Evolutionary conservation across 78 protist genomes (phyloP).

Genomic region (Guillardia theta): DNA sequence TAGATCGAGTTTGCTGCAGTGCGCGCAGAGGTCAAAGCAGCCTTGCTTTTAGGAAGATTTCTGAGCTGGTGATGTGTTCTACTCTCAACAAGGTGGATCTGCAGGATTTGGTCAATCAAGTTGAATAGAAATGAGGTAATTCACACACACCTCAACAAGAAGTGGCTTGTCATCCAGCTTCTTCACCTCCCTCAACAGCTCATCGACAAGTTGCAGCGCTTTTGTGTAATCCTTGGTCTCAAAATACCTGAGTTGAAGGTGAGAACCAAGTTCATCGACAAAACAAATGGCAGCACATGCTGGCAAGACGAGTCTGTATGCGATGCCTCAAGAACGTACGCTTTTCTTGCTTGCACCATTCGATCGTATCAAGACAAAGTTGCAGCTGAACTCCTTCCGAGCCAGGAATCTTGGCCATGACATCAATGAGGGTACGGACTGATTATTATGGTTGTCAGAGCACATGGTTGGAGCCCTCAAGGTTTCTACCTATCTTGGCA

Average conservation of each 20-base stretch:
- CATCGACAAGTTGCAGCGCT: conserved; percentile 69
- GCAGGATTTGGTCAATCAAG: too few relatives aligned
- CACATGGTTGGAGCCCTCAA: background rate
- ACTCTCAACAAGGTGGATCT: conserved; percentile 78
- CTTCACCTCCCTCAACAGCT: conserved; percentile 87
- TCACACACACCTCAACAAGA: too few relatives aligned
- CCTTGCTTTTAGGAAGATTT: conserved; percentile 20
- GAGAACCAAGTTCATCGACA: background rate
- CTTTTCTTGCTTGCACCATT: conserved; percentile 89
- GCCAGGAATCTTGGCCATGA: conserved; percentile 53
- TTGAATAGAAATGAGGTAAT: too few relatives aligned
- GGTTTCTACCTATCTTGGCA: conserved; percentile 73
- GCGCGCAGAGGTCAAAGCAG: conserved; percentile 90
- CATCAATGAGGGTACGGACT: conserved; percentile 74
- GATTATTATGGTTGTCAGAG: background rate
- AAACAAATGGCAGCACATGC: conserved; percentile 46
- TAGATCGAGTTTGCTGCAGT: conserved; percentile 94
- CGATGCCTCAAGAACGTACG: conserved; percentile 94
- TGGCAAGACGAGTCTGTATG: conserved; percentile 81
- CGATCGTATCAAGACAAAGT: conserved; percentile 82
- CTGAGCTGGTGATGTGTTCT: conserved; percentile 71
- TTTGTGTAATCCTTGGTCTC: conserved; percentile 62
- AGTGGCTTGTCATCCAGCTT: conserved; percentile 94
- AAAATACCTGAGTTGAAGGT: too few relatives aligned
- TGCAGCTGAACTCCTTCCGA: conserved; percentile 51